Conservation (phyloP, 2,329 filamentous ascomycete species). For the Phyllosticta ampelicida region DNA sequence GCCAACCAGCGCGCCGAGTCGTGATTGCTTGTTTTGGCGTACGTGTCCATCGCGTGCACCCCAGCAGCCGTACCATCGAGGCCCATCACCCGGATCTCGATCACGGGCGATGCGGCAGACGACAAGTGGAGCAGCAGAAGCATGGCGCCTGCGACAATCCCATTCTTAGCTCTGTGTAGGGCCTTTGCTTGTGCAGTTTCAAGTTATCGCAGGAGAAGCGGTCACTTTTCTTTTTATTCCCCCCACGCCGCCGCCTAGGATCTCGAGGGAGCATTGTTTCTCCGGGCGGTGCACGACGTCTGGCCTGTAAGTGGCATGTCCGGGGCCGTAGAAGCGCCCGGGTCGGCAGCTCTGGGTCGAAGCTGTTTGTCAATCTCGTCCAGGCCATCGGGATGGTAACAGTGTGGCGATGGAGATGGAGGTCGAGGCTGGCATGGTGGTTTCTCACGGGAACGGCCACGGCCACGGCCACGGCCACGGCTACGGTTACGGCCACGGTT, state of each 20-base stretch:
- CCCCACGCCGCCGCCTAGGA: too few relatives aligned
- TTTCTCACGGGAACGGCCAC: too few relatives aligned
- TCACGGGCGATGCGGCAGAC: background rate
- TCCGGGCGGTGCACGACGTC: background rate
- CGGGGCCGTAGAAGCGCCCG: background rate
- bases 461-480: too few relatives aligned
- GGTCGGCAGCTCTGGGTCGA: background rate
- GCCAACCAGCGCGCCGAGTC: background rate
- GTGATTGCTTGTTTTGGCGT: background rate
- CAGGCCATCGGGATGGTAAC: background rate
- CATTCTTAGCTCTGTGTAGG: slow-evolving; percentile 9
- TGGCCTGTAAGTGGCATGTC: background rate
- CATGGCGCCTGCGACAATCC: slow-evolving; percentile 7
- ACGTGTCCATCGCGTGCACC: background rate
- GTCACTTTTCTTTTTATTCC: slow-evolving; percentile 7
- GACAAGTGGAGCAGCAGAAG: slow-evolving; percentile 7
- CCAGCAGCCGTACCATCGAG: background rate
- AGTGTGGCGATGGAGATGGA: background rate
- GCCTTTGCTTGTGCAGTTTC: slow-evolving; percentile 7
- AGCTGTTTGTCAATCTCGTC: too few relatives aligned
- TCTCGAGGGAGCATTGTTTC: background rate
- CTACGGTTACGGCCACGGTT: too few relatives aligned
- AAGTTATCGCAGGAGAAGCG: slow-evolving; percentile 10
- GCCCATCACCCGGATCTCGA: background rate
- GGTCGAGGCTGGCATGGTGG: background rate